A percentile compares a stretch with the other conserved stretches of the same genome.
Conservation (phyloP, 768 basidiomycete species). For the Podaxis mareebaensis region DNA sequence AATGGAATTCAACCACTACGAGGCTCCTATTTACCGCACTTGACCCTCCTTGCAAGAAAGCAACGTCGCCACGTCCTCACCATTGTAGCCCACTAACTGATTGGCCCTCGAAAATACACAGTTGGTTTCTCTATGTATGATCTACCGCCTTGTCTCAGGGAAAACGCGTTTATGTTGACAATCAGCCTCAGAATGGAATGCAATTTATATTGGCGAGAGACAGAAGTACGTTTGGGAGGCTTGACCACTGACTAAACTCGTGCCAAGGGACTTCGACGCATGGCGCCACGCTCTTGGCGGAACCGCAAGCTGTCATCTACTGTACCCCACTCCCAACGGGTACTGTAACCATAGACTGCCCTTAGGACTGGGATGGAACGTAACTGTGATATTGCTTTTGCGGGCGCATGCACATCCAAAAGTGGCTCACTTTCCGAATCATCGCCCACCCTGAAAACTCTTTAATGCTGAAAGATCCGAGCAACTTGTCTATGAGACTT, state of each 20-base stretch:
- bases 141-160: neutral
- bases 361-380: too few relatives aligned
- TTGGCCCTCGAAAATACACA: neutral
- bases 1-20: too few relatives aligned
- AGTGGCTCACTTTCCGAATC: neutral
- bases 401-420: neutral
- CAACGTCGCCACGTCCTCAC: neutral
- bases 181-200: neutral
- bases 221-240: neutral
- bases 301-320: neutral
- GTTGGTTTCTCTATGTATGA: neutral
- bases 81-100: neutral
- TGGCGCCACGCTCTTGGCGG: neutral
- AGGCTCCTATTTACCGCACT: too few relatives aligned
- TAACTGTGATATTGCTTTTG: neutral
- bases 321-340: neutral
- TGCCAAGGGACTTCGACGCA: neutral
- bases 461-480: too few relatives aligned
- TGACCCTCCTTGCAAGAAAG: neutral
- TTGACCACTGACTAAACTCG: neutral
- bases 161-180: neutral
- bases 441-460: neutral
- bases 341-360: too few relatives aligned
- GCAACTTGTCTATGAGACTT: neutral
- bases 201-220: neutral